Evolutionary conservation across 2,329 filamentous ascomycete species (phyloP).

Genomic region (Exserohilum turcica): DNA sequence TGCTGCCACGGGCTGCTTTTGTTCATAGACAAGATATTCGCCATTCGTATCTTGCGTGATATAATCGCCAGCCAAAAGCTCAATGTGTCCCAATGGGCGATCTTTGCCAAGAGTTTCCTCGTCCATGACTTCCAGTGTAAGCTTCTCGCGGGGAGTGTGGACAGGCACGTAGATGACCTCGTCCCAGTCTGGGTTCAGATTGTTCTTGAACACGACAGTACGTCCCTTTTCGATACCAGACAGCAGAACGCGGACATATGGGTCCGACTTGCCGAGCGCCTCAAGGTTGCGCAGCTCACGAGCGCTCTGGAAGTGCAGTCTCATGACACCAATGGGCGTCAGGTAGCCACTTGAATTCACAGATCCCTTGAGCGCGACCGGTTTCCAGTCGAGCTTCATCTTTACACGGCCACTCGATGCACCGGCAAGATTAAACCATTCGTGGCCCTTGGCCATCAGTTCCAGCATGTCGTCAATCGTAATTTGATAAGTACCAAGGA

Average conservation of each 20-base stretch:
- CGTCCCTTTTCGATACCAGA: conserved; percentile 89
- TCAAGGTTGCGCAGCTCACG: conserved; percentile 88
- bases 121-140: conserved; percentile 95
- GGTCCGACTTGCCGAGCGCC: conserved; percentile 94
- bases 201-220: conserved; percentile 95
- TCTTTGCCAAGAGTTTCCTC: conserved; percentile 91
- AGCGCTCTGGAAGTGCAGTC: conserved; percentile 86
- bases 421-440: conserved; percentile 91
- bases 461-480: conserved; percentile 93
- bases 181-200: conserved; percentile 93
- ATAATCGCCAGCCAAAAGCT: conserved; percentile 78
- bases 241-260: conserved; percentile 85
- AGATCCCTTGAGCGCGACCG: conserved; percentile 82
- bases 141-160: conserved; percentile 80
- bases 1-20: conserved; percentile 69
- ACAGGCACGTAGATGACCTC: conserved; percentile 94
- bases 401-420: conserved; percentile 84
- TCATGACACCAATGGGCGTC: conserved; percentile 92
- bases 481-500: conserved; percentile 91
- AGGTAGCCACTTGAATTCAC: conserved; percentile 83
- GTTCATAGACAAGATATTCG: conserved; percentile 78
- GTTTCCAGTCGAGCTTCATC: conserved; percentile 92
- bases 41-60: conserved; percentile 77
- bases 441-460: conserved; percentile 87
- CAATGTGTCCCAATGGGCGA: conserved; percentile 80